phyloP scores from a whole-genome alignment of 768 basidiomycete species.

The Gloeophyllum trabeum region DNA sequence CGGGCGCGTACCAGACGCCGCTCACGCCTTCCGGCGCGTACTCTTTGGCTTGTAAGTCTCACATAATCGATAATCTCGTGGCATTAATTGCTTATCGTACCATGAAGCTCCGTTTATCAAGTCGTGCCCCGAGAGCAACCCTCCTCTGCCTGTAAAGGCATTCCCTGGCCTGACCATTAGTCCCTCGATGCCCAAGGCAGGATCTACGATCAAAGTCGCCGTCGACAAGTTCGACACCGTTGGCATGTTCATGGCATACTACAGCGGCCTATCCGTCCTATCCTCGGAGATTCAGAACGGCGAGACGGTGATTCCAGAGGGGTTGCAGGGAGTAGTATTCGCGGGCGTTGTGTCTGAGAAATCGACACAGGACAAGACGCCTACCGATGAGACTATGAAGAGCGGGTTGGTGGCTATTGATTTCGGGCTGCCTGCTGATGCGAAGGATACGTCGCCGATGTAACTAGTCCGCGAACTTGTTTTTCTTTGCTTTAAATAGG shows the following conservation, averaged over 20 bases:
- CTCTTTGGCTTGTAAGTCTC: too few relatives aligned
- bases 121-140: constrained; percentile 41
- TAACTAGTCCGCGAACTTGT: too few relatives aligned
- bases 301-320: background rate
- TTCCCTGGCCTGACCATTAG: constrained; percentile 36
- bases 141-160: constrained; percentile 32
- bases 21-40: background rate
- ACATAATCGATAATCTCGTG: too few relatives aligned
- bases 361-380: too few relatives aligned
- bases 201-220: constrained; percentile 14
- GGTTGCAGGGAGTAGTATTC: background rate
- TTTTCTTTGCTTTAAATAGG: too few relatives aligned
- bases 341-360: too few relatives aligned
- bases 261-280: background rate
- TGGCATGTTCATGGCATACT: background rate
- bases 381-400: too few relatives aligned
- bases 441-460: too few relatives aligned
- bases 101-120: constrained; percentile 17
- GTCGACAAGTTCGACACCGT: too few relatives aligned
- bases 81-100: too few relatives aligned
- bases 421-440: too few relatives aligned
- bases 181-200: constrained; percentile 16
- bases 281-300: background rate
- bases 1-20: constrained; percentile 20
- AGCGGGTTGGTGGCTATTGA: too few relatives aligned